phyloP scores from a whole-genome alignment of 768 basidiomycete species.

The Phylloporus sp. region DNA sequence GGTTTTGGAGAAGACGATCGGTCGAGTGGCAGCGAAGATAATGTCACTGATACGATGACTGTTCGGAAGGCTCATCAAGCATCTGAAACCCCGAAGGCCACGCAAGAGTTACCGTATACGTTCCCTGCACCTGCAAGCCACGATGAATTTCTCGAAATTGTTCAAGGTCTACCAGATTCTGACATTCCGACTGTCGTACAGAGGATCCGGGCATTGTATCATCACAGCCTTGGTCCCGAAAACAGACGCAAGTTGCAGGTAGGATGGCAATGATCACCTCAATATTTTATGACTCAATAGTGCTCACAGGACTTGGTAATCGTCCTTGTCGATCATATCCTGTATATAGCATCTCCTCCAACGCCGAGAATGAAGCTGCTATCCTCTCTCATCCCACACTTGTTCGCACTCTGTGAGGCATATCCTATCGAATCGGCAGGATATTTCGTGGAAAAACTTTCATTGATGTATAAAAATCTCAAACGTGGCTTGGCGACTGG shows the following conservation, averaged over 20 bases:
- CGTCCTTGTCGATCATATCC: conserved; percentile 83
- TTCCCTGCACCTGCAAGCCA: conserved; percentile 86
- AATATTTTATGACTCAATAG: background rate
- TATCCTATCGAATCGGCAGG: conserved; percentile 80
- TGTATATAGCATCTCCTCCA: conserved; percentile 66
- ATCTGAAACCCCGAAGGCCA: conserved; percentile 26
- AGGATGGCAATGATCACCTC: conserved; percentile 15
- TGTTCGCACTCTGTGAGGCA: conserved; percentile 69
- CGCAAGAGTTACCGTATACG: conserved; percentile 80
- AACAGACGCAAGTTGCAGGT: conserved; percentile 94
- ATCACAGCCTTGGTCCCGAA: conserved; percentile 85
- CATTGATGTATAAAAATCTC: conserved; percentile 92
- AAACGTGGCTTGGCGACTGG: conserved; percentile 74
- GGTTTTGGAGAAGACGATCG: conserved; percentile 33
- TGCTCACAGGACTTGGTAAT: conserved; percentile 56
- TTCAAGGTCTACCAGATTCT: conserved; percentile 63
- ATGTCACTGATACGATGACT: conserved; percentile 38
- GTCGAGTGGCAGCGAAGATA: conserved; percentile 35
- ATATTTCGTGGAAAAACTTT: conserved; percentile 75
- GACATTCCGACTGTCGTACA: conserved; percentile 80
- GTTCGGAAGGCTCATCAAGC: conserved; percentile 32
- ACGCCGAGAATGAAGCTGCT: conserved; percentile 56
- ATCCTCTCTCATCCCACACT: conserved; percentile 66
- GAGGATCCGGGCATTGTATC: conserved; percentile 85
- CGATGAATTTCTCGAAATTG: conserved; percentile 82